Evolutionary conservation across 2,329 filamentous ascomycete species (phyloP), one percentile per base, ranked within the genome.

Genomic region (Penicillium glabrum): DNA sequence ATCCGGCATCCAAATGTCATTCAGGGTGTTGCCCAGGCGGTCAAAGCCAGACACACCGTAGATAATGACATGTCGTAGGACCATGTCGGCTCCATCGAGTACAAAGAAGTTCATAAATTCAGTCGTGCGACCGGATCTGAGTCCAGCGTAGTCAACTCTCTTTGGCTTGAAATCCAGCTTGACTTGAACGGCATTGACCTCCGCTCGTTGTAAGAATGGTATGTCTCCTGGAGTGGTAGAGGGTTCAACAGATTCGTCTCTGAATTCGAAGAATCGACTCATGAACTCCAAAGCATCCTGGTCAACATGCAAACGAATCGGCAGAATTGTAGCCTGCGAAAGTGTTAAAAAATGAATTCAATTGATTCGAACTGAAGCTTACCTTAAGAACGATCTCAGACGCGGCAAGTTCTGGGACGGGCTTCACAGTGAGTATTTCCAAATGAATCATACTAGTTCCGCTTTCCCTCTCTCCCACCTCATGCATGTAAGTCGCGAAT

Each of bases 21-120:
- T 98, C 33, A 99, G 83, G 2, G 89, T 93, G 72, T 93, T 86
- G 53, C 95, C 92, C 2, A 99, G 82, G 49, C 90, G 87, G 64
- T 98, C 93, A 65, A 98, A 97, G 0, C 95, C 95, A 8, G 87
- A 87, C 1, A 96, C 85, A 27, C 96, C 95, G 65, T 98, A 97
- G 35, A 98, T 86, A 64, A 99, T 98, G 26, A 90, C 89, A 71
- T 93, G 93, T 13, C 90, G 86, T 52, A 99, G 83, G 7, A 89
- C 85, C 82, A 99, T 89, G 59, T 93, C 87, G 2, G 95, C 87
- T 62, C 90, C 88, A 65, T 99, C 95, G 1, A 99, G 84, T 14
- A 93, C 90, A 62, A 99, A 84, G 71, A 99, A 97, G 73, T 99
- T 99, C 93, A 98, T 98, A 69, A 99, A 96, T 72, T 99, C 95